phyloP scores from a whole-genome alignment of 805 yeast genomes.

The Pichia rugopelliculosa region DNA sequence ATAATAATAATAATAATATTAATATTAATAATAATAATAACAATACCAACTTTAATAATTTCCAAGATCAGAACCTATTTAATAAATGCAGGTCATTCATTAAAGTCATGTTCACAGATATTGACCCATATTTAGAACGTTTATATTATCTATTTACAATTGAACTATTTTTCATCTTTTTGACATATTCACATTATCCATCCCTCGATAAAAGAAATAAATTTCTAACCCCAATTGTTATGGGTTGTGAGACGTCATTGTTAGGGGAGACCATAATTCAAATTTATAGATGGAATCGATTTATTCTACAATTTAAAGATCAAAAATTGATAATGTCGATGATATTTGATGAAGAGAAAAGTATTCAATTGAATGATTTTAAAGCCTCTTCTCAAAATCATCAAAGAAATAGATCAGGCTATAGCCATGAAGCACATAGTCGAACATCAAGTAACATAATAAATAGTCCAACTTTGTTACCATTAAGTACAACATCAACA shows the following conservation, averaged over 20 bases:
- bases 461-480: neutral
- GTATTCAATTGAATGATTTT: neutral
- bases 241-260: slow-evolving; percentile 13
- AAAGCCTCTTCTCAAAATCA: neutral
- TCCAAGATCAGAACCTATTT: neutral
- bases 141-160: slow-evolving; percentile 7
- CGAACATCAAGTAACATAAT: neutral
- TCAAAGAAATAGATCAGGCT: neutral
- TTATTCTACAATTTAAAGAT: neutral
- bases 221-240: slow-evolving; percentile 13
- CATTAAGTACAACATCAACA: neutral
- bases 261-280: slow-evolving; percentile 11
- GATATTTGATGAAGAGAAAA: neutral
- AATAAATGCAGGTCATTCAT: neutral
- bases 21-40: neutral
- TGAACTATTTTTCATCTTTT: slow-evolving; percentile 12
- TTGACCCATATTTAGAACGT: slow-evolving; percentile 8
- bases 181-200: slow-evolving; percentile 13
- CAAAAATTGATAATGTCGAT: neutral
- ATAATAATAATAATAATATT: neutral
- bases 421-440: neutral
- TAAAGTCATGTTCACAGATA: neutral
- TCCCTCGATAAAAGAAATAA: slow-evolving; percentile 9
- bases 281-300: slow-evolving; percentile 4
- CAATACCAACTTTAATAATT: too few relatives aligned